A percentile compares a stretch with the other conserved stretches of the same genome.
Conservation (phyloP, 1,284 basidiomycete species). For the Leccinum variabile region DNA sequence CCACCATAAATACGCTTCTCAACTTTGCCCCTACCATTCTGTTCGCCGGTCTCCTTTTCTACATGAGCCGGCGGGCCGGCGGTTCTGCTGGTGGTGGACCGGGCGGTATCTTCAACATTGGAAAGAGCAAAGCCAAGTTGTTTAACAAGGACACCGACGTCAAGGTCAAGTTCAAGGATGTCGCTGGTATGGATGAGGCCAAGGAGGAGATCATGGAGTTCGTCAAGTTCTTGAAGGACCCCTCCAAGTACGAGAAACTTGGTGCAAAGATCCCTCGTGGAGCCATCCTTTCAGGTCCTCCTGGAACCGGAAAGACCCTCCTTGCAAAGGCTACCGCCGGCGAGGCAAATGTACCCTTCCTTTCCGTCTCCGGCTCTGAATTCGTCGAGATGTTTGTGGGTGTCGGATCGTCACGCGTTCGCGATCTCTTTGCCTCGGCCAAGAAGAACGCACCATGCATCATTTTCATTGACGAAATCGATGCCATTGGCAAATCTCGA, state of each 20-base stretch:
- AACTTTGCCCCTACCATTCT: slow-evolving; percentile 95
- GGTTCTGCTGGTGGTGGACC: slow-evolving; percentile 61
- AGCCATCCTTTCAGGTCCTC: slow-evolving; percentile 96
- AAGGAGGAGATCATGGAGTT: slow-evolving; percentile 99
- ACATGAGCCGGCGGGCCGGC: slow-evolving; percentile 81
- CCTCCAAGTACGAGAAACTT: slow-evolving; percentile 90
- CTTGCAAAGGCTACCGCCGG: slow-evolving; percentile 98
- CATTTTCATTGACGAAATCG: slow-evolving; percentile 98
- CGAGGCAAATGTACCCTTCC: slow-evolving; percentile 96
- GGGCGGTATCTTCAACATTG: slow-evolving; percentile 96
- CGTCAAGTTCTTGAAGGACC: slow-evolving; percentile 98
- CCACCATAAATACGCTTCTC: slow-evolving; percentile 78
- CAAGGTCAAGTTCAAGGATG: slow-evolving; percentile 91
- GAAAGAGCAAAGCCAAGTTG: slow-evolving; percentile 92
- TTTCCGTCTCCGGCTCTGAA: slow-evolving; percentile 97
- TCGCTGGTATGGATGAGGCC: slow-evolving; percentile 99
- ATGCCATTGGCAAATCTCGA: slow-evolving; percentile 96
- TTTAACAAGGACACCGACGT: slow-evolving; percentile 99
- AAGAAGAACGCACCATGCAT: slow-evolving; percentile 99
- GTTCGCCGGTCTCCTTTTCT: slow-evolving; percentile 88
- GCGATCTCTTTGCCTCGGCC: slow-evolving; percentile 95
- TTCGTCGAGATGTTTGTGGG: slow-evolving; percentile 99
- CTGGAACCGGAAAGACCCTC: slow-evolving; percentile 98
- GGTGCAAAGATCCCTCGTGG: slow-evolving; percentile 99
- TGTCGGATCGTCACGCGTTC: slow-evolving; percentile 95